Evolutionary conservation across 2,329 filamentous ascomycete genomes (phyloP), one percentile per base, ranked within the genome.

Genomic region (Pseudocercospora musae): DNA sequence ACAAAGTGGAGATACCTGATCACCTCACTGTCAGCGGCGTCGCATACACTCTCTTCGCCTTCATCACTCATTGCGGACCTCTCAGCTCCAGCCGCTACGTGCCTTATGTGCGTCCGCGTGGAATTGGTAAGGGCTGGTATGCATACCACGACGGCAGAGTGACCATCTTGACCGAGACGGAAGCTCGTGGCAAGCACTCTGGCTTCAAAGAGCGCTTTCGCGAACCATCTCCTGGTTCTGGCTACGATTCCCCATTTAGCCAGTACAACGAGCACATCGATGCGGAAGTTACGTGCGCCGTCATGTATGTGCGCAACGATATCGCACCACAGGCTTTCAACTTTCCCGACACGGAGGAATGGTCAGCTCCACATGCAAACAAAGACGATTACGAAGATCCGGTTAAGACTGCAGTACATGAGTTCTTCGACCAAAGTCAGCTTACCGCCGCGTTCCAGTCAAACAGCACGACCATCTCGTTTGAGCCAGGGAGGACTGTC

Each of bases 61-160:
- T 87, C 65, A 76, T 87, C 31, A 83, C 85, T 2, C 86, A 88
- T 69, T 82, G 81, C 63, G 85, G 84, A 25, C 80, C 80, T 48
- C 80, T 87, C 15, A 82, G 82, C 20, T 87, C 84, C 4, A 81
- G 81, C 53, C 79, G 82, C 40, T 88, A 86, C 74, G 84, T 85
- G 67, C 81, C 83, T n/a, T 81, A 87, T 33, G 73, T 88, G 53
- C 80, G 85, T 29, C 86, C 86, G 0, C 78, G 79, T 49, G 85
- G 85, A 2, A 81, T 81, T 5, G 80, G 79, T 9, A 78, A 80
- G 8, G 81, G 79, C 50, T 88, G 86, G 86, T 82, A 87, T 59
- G 81, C 79, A 33, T 87, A 87, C 66, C 80, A 84, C 31, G 67
- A 70, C 65, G 80, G 79, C 50, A 75, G 74, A 59, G 84, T 88